phyloP scores from a whole-genome alignment of 192 early-diverging fungal genomes.

The Thamnidium elegans region DNA sequence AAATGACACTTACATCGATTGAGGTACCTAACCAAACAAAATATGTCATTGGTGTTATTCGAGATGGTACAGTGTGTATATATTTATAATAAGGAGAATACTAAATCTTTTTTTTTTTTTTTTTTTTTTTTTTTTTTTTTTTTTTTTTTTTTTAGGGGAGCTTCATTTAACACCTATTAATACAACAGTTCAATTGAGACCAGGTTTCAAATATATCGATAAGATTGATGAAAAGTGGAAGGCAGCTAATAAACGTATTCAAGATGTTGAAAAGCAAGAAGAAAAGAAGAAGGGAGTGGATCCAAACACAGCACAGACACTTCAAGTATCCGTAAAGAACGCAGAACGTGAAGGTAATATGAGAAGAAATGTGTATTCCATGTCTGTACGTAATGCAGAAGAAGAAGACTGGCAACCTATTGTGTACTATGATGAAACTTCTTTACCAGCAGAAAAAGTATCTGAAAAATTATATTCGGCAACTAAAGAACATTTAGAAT shows the following conservation, averaged over 20 bases:
- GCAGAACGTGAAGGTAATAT: conserved; percentile 59
- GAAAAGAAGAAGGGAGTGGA: conserved; percentile 37
- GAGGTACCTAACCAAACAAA: conserved; percentile 73
- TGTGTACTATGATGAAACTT: conserved; percentile 54
- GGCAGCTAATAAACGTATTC: conserved; percentile 57
- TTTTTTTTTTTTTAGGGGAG: conserved; percentile 55
- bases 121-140: too few relatives aligned
- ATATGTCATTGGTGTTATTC: conserved; percentile 81
- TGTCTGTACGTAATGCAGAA: conserved; percentile 56
- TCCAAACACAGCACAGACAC: conserved; percentile 40
- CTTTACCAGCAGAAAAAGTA: conserved; percentile 29
- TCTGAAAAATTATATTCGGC: conserved; percentile 37
- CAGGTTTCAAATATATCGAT: conserved; percentile 87
- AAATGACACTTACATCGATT: conserved; percentile 73
- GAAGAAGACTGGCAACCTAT: conserved; percentile 74
- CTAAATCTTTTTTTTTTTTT: too few relatives aligned
- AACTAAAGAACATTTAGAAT: conserved; percentile 32
- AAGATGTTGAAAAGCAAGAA: conserved; percentile 68
- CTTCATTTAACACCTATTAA: conserved; percentile 83
- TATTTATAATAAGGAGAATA: neutral
- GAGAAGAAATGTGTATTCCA: conserved; percentile 60
- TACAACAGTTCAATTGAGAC: conserved; percentile 78
- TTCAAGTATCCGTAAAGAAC: conserved; percentile 57
- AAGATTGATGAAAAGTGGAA: conserved; percentile 83
- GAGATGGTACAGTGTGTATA: conserved; percentile 50